These are phyloP conservation scores for Sphaerulina populicola DNA, from an alignment of 2,329 filamentous ascomycete genomes.

Conservation along the genomic window DNA sequence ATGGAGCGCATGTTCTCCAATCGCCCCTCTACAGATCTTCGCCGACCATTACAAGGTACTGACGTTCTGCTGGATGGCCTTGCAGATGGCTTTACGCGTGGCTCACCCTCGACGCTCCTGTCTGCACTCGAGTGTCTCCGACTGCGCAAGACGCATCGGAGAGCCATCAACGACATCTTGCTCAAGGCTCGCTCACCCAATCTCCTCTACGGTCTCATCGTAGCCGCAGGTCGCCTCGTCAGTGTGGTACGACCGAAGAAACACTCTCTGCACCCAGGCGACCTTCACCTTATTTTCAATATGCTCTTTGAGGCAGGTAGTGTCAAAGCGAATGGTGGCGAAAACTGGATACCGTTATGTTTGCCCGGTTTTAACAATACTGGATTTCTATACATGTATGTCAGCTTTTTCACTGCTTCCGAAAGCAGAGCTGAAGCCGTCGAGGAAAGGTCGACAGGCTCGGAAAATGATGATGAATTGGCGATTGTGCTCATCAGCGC, in stretches of 20 bases:
- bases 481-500: constrained; percentile 88
- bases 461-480: constrained; percentile 51
- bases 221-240: constrained; percentile 84
- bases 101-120: constrained; percentile 79
- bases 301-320: constrained; percentile 96
- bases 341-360: constrained; percentile 96
- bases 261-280: constrained; percentile 89
- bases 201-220: constrained; percentile 84
- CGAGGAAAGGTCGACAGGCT: constrained; percentile 33
- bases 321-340: constrained; percentile 83
- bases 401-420: constrained; percentile 74
- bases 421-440: constrained; percentile 23
- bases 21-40: constrained; percentile 86
- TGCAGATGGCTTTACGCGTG: constrained; percentile 87
- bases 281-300: constrained; percentile 94
- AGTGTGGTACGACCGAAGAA: constrained; percentile 91
- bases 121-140: constrained; percentile 90
- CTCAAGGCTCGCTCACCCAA: constrained; percentile 68
- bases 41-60: constrained; percentile 81
- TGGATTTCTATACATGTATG: constrained; percentile 98
- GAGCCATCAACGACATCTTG: constrained; percentile 77
- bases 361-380: constrained; percentile 94
- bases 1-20: constrained; percentile 80
- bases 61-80: constrained; percentile 84
- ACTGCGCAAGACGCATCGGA: constrained; percentile 77